Evolutionary conservation across 805 yeast genomes (phyloP).

Genomic region (Geotrichum ghanense): DNA sequence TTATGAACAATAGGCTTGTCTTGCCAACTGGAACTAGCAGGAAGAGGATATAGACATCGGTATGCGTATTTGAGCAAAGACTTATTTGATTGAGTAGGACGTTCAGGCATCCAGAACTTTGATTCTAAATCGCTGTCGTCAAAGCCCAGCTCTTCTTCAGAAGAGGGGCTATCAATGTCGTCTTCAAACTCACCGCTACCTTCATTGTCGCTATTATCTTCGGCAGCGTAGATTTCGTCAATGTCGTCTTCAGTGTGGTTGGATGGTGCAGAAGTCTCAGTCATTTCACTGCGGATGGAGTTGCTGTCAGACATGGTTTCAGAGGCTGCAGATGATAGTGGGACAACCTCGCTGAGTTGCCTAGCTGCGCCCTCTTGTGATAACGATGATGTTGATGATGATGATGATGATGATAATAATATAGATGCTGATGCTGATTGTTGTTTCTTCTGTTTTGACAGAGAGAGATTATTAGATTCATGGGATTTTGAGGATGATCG

Average conservation of each 20-base stretch:
- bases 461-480: no score
- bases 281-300: no score
- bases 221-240: slow-evolving; percentile 1
- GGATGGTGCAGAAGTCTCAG: no score
- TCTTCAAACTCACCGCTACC: not conserved
- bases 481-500: not conserved
- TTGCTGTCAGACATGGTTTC: no score
- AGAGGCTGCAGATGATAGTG: no score
- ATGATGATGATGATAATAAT: no score
- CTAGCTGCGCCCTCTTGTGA: no score
- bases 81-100: slow-evolving; percentile 4
- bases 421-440: not conserved
- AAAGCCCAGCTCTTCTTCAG: not conserved
- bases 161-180: slow-evolving; percentile 2
- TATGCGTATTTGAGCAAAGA: slow-evolving; percentile 14
- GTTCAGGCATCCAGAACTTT: slow-evolving; percentile 5
- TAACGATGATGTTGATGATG: no score
- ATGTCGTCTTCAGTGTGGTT: not conserved
- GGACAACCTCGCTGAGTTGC: no score
- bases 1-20: slow-evolving; percentile 14
- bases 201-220: slow-evolving; percentile 5
- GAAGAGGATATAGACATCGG: slow-evolving; percentile 15
- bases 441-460: no score
- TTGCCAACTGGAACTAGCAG: slow-evolving; percentile 16
- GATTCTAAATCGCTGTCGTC: not conserved